Evolutionary conservation across 176 grass and related monocot genomes (phyloP).

Genomic region (Cymbopogon citratus): DNA sequence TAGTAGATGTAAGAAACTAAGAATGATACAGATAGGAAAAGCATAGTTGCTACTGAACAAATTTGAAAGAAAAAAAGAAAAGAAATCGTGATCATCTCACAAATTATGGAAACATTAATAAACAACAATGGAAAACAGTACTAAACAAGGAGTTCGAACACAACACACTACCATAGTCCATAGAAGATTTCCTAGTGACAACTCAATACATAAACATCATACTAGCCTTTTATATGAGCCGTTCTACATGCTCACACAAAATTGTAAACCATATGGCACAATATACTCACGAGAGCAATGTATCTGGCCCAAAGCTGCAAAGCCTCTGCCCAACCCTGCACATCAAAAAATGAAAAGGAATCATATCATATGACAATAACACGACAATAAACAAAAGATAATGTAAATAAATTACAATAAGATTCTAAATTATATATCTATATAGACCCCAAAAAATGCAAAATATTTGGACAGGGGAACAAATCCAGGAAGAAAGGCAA

Average conservation of each 20-base stretch:
- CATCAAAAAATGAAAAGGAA: background rate
- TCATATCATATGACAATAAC: background rate
- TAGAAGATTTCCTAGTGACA: background rate
- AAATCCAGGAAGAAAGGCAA: background rate
- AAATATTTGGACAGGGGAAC: background rate
- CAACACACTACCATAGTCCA: background rate
- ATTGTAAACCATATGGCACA: background rate
- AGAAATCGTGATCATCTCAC: background rate
- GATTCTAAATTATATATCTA: background rate
- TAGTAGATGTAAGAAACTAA: too few relatives aligned
- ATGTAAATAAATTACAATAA: too few relatives aligned
- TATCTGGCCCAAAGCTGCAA: background rate
- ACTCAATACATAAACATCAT: background rate
- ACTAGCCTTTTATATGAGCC: background rate
- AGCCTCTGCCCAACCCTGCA: background rate
- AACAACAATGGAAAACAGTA: slow-evolving; percentile 21
- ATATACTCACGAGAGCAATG: background rate
- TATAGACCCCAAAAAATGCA: background rate
- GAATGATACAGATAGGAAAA: background rate
- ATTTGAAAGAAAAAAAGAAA: background rate
- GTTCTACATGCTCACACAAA: background rate
- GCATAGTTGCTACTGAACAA: background rate
- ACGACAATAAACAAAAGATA: background rate
- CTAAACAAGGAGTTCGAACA: background rate
- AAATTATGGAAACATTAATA: background rate